Evolutionary conservation across 148 eudicot species (phyloP).

Genomic region (Heliosperma pusillum): DNA sequence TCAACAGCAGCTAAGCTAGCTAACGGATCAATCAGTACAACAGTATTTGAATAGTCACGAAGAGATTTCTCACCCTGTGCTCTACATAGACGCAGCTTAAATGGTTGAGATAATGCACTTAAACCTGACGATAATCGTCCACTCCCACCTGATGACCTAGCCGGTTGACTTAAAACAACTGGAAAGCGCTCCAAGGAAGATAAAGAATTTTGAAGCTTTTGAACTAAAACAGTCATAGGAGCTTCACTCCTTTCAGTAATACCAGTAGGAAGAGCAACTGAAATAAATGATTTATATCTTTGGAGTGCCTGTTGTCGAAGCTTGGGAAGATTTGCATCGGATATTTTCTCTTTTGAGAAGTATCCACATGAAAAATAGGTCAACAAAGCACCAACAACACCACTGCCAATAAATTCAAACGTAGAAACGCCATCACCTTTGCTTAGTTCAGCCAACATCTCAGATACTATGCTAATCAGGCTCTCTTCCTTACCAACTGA

Average conservation of each 20-base stretch:
- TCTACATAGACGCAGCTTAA: constrained; percentile 92
- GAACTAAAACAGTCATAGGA: constrained; percentile 72
- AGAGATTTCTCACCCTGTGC: constrained; percentile 89
- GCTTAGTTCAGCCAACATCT: constrained; percentile 78
- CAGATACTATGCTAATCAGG: constrained; percentile 58
- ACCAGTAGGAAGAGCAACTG: constrained; percentile 61
- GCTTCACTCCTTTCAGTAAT: constrained; percentile 42
- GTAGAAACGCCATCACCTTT: constrained; percentile 95
- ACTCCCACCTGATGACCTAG: constrained; percentile 76
- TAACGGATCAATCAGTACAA: constrained; percentile 91
- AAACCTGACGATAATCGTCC: constrained; percentile 84
- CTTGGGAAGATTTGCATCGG: constrained; percentile 73
- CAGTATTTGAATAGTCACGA: constrained; percentile 94
- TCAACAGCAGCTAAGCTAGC: constrained; percentile 96
- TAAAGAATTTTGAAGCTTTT: constrained; percentile 89
- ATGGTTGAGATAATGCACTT: constrained; percentile 82
- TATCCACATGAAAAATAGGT: constrained; percentile 86
- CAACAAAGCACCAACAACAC: constrained; percentile 71
- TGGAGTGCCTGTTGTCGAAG: constrained; percentile 81
- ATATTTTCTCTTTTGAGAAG: constrained; percentile 69
- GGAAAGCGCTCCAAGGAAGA: constrained; percentile 94
- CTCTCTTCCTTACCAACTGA: constrained; percentile 67
- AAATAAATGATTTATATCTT: constrained; percentile 74
- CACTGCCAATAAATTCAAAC: constrained; percentile 97
- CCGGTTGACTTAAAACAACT: constrained; percentile 79